phyloP scores from a whole-genome alignment of 2,329 filamentous ascomycete species.

The Drechslera avenae region DNA sequence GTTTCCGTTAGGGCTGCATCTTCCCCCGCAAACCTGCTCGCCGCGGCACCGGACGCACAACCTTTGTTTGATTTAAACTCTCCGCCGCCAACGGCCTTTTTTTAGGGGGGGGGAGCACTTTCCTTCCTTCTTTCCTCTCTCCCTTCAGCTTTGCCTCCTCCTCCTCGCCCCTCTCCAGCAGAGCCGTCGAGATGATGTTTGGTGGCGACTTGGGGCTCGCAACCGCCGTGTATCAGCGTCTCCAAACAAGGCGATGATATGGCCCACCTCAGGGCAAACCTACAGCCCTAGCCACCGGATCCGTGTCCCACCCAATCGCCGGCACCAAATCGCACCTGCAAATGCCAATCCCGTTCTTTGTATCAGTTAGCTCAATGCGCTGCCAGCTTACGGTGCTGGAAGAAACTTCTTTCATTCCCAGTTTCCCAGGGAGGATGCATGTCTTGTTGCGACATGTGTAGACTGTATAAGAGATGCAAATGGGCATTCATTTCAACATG shows the following conservation, averaged over 20 bases:
- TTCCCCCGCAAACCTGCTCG: constrained; percentile 24
- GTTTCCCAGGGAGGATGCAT: background rate
- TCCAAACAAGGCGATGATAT: too few species aligned
- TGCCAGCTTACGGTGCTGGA: background rate
- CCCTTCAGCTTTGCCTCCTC: too few species aligned
- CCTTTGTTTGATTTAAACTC: background rate
- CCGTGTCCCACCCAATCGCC: constrained; percentile 3
- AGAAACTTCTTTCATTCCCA: background rate
- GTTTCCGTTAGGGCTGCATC: constrained; percentile 32
- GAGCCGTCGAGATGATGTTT: too few species aligned
- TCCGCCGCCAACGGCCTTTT: background rate
- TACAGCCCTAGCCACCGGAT: background rate
- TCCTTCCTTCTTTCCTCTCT: background rate
- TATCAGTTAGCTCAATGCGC: constrained; percentile 1
- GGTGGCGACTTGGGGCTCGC: background rate
- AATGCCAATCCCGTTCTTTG: background rate
- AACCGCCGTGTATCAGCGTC: background rate
- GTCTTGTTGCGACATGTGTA: background rate
- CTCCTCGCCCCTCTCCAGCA: background rate
- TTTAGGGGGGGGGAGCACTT: too few species aligned
- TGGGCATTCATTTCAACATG: background rate
- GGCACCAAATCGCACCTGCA: background rate
- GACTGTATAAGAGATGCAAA: background rate
- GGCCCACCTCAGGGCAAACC: background rate
- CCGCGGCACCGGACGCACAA: background rate